Base-by-base conservation (phyloP, 495 filamentous ascomycete species). In the Cenococcum geophilum region DNA sequence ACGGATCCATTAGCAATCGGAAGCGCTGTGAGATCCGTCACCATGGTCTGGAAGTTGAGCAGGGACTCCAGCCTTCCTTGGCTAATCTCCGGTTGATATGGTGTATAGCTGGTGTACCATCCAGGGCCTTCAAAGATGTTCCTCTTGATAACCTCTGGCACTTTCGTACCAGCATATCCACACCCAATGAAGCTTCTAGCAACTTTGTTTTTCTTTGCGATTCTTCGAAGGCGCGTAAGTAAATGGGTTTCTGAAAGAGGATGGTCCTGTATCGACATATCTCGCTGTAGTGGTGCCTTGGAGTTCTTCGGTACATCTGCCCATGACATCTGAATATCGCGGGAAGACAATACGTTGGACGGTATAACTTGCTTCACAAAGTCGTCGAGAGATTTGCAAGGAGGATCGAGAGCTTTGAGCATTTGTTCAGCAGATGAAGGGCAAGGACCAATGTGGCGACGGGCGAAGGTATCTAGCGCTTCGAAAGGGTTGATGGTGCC, bases 81-180 rank as follows among this genome's bases (percentile, higher is more conserved):
- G 69, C 90, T 95, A 78, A 98, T 97, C 76, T 98, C 93, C 1
- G 93, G 92, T 73, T 98, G 93, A 74, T 98, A 98, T 25, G 93
- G 93, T 0, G 93, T 97, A 71, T 98, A 98, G 72, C 92, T 97
- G 43, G 93, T 98, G 75, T 98, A 98, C 93, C 93, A 98, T 16
- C 86, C 95, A 0, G 93, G 93, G 68, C 85, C 89, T 79, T 98
- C 92, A 34, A 98, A 77, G 9, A 97, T 81, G 72, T 98, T 98
- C 68, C 93, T 81, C 75, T 95, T 89, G 71, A 98, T 96, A 35
- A 97, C 93, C 56, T 89, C 86, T 18, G 93, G 93, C 0, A 89
- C 86, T 65, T 84, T 82, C 42, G 93, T 92, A 14, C 84, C 88
- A 58, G 89, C 87, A 79, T 97, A 98, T 45, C 93, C 93, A 50